Evolutionary conservation across 805 yeast genomes (phyloP).

Genomic region (Vanderwaltozyma yarrowii): DNA sequence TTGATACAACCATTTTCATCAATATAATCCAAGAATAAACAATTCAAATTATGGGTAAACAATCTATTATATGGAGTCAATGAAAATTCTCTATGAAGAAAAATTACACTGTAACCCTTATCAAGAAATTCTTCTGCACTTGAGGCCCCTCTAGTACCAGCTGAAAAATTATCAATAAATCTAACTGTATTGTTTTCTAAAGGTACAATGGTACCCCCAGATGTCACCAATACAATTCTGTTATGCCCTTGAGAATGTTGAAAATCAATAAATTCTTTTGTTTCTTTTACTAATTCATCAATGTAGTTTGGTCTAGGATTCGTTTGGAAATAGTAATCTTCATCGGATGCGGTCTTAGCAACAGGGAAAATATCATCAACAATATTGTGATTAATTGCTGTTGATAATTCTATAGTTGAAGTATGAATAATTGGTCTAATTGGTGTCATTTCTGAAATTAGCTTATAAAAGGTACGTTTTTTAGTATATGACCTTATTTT

Average conservation of each 20-base stretch:
- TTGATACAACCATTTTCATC: conserved; percentile 48
- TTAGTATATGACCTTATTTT: too few relatives aligned
- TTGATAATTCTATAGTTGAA: conserved; percentile 53
- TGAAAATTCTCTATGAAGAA: conserved; percentile 86
- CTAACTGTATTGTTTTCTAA: conserved; percentile 93
- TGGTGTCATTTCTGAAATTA: background rate
- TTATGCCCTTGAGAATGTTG: conserved; percentile 37
- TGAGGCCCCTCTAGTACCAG: conserved; percentile 96
- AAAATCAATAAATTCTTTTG: conserved; percentile 47
- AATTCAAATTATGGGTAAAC: conserved; percentile 64
- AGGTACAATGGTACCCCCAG: conserved; percentile 98
- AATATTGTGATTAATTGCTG: conserved; percentile 71
- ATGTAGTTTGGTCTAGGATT: conserved; percentile 71
- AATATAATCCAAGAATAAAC: conserved; percentile 81
- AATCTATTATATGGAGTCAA: conserved; percentile 88
- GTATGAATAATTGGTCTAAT: conserved; percentile 38
- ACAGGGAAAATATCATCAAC: conserved; percentile 59
- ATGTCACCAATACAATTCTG: conserved; percentile 72
- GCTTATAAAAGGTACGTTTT: too few relatives aligned
- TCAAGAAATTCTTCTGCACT: conserved; percentile 87
- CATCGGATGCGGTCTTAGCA: conserved; percentile 63
- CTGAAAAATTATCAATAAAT: conserved; percentile 92
- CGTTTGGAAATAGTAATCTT: conserved; percentile 51
- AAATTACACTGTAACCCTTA: conserved; percentile 83
- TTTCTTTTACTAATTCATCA: conserved; percentile 46